These are phyloP conservation scores for Backusella parvicylindrica DNA, from an alignment of 192 early-diverging fungal genomes.

Conservation along the genomic window DNA sequence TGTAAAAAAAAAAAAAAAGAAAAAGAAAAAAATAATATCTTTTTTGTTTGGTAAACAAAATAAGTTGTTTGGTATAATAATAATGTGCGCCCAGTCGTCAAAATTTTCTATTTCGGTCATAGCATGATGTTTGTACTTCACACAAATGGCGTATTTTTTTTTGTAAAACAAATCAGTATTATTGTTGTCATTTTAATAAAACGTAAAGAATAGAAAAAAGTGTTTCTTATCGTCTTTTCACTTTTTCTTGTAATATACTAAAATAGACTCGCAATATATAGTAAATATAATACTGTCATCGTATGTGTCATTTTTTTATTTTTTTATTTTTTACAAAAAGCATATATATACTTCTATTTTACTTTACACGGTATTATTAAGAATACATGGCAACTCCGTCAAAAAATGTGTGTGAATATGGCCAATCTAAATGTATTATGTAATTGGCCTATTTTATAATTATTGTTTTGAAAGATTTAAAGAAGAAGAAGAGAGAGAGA, in stretches of 20 bases:
- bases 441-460: background rate
- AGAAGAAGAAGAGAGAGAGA: background rate
- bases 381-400: background rate
- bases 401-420: background rate
- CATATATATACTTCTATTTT: no score
- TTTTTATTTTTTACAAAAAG: no score
- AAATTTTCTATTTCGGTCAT: background rate
- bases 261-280: background rate
- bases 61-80: background rate
- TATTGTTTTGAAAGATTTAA: background rate
- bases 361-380: no score
- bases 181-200: background rate
- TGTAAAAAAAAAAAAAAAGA: background rate
- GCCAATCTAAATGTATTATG: background rate
- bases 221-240: no score
- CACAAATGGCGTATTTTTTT: background rate
- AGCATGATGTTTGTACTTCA: slow-evolving; percentile 1
- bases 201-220: no score
- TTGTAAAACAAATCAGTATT: background rate
- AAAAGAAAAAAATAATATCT: no score
- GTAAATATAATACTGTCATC: background rate
- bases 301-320: background rate
- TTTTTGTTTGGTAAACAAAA: background rate
- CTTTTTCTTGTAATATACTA: background rate
- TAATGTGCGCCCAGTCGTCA: background rate